Conservation (phyloP, 2,329 filamentous ascomycete genomes). For the Sporothrix pseudoabietina region DNA sequence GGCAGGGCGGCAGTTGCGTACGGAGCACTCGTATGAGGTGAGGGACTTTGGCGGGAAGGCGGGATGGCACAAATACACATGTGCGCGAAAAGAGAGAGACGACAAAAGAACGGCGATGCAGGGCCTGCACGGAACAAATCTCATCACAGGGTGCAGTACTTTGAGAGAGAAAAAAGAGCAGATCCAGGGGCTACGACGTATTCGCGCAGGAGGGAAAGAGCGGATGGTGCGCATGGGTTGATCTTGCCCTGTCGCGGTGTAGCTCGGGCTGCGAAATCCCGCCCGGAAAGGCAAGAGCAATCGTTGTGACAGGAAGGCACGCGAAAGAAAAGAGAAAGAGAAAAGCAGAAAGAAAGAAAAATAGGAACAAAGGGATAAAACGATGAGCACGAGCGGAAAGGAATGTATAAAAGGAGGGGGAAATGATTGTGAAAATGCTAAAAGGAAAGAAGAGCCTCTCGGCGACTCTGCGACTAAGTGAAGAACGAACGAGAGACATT, state of each 20-base stretch:
- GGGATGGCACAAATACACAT: not conserved
- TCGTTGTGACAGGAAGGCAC: not conserved
- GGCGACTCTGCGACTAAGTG: not conserved
- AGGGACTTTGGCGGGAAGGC: not conserved
- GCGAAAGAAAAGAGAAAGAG: not conserved
- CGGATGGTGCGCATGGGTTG: not conserved
- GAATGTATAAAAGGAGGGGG: not conserved
- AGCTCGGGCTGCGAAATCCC: not conserved
- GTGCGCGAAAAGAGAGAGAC: not conserved
- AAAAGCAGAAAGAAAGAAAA: not conserved
- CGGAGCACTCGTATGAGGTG: not conserved
- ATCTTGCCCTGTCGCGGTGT: not conserved
- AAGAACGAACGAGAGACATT: constrained; percentile 7
- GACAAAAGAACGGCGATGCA: not conserved
- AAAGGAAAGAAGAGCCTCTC: no score
- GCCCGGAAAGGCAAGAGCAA: not conserved
- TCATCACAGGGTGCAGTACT: not conserved
- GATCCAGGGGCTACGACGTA: constrained; percentile 14
- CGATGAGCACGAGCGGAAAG: not conserved
- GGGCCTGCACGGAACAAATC: not conserved
- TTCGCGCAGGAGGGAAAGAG: constrained; percentile 1
- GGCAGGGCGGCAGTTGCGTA: constrained; percentile 16
- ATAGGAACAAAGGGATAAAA: not conserved
- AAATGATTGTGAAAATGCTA: not conserved
- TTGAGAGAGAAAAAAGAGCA: no score